Conservation (phyloP, 768 basidiomycete species). For the Megacollybia marginata region DNA sequence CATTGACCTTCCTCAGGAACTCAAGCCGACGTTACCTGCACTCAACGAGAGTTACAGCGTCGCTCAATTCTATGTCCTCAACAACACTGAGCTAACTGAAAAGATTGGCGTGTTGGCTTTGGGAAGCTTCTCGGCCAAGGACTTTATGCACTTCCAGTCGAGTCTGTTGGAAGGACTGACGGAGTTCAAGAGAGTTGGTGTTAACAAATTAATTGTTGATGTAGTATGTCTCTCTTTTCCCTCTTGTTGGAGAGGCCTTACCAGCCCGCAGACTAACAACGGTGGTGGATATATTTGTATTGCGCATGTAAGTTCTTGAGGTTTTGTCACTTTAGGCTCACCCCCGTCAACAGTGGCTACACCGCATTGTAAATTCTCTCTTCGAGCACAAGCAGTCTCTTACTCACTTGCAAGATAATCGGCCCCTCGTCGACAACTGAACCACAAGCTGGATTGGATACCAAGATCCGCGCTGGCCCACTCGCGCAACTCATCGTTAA, state of each 20-base stretch:
- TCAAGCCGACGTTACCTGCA: slow-evolving; percentile 29
- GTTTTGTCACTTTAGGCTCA: background rate
- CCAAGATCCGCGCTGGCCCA: slow-evolving; percentile 25
- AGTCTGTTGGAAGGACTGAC: slow-evolving; percentile 39
- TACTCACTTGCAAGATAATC: slow-evolving; percentile 11
- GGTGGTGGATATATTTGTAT: slow-evolving; percentile 54
- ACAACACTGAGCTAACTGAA: slow-evolving; percentile 14
- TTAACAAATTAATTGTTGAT: slow-evolving; percentile 50
- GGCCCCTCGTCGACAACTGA: slow-evolving; percentile 27
- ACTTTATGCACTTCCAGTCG: slow-evolving; percentile 32
- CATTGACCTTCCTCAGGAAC: slow-evolving; percentile 30
- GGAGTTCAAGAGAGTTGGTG: slow-evolving; percentile 38
- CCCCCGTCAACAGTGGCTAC: slow-evolving; percentile 23
- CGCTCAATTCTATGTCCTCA: slow-evolving; percentile 47
- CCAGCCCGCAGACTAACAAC: slow-evolving; percentile 32
- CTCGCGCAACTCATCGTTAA: slow-evolving; percentile 28
- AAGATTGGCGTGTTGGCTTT: slow-evolving; percentile 50
- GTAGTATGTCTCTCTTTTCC: slow-evolving; percentile 29
- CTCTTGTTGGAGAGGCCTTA: background rate
- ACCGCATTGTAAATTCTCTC: slow-evolving; percentile 21
- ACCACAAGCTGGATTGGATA: slow-evolving; percentile 32
- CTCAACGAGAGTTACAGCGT: slow-evolving; percentile 40
- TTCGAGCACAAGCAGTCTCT: background rate
- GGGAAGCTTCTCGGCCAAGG: slow-evolving; percentile 47
- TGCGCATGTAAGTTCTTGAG: slow-evolving; percentile 37